Evolutionary conservation across 371 early-diverging fungal species (phyloP), one percentile per base, ranked within the genome.

Genomic region (Rhizopus delemar): DNA sequence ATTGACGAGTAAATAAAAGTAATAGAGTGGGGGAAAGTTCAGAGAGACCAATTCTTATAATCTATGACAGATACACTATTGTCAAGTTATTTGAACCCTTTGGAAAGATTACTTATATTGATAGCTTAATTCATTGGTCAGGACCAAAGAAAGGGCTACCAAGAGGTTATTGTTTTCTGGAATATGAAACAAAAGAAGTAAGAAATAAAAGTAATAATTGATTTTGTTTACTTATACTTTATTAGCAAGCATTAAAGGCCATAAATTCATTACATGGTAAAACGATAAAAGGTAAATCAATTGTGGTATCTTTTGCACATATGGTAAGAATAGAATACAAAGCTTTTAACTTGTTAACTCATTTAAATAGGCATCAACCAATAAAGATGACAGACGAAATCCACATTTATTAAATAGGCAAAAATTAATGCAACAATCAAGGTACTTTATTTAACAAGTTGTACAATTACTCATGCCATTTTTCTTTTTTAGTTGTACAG

Each of bases 161-260:
- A 4, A 74, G 84, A 59, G 88, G 87, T 1, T 88, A 82, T 59
- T 85, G 87, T 52, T 88, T 88, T 57, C 59, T 88, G 9, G 88
- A 88, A 53, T 88, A 77, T 61, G 82, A 78, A 41, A 71, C 60
- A 3, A 70, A 73, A 62, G 70, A 78, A 69, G 81, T 81, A 68
- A 52, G 22, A 1, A 16, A 22, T 15, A 16, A 38, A 45, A 39
- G 3, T 22, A 15, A 32, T 28, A 15, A 38, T 34, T 16, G 8
- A 16, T 16, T 16, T 7, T 15, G 16, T 2, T 34, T 8, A 51
- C 46, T 15, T 33, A 36, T 46, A 12, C 31, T 8, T 29, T 41
- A 59, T 6, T 57, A 83, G 73, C 76, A 83, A 63, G 83, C 87
- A 2, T 63, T 82, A 9, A 67, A 63, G 15, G 87, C 87, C 7